phyloP scores from a whole-genome alignment of 2,329 filamentous ascomycete species.

The Niveomyces coronatus region DNA sequence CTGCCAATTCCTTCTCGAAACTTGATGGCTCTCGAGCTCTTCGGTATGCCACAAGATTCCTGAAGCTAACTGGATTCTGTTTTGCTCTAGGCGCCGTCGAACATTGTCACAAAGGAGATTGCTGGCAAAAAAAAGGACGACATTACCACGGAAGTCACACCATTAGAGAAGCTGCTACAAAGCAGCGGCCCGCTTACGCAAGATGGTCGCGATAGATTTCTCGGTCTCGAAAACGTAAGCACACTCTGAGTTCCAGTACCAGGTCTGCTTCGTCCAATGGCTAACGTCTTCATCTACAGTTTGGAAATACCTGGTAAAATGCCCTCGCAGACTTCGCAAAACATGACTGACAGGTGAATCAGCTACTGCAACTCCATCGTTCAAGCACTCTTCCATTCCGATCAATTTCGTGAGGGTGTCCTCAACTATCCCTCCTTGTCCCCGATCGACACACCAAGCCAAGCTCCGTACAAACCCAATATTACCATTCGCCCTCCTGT shows the following conservation, averaged over 20 bases:
- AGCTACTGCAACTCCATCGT: slow-evolving; percentile 99
- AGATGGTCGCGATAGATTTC: slow-evolving; percentile 96
- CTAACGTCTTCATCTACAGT: slow-evolving; percentile 46
- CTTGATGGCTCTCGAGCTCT: slow-evolving; percentile 26
- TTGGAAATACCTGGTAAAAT: slow-evolving; percentile 89
- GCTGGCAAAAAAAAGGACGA: slow-evolving; percentile 47
- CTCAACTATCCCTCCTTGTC: slow-evolving; percentile 76
- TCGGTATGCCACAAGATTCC: slow-evolving; percentile 31
- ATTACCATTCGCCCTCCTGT: slow-evolving; percentile 50
- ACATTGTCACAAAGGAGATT: slow-evolving; percentile 35
- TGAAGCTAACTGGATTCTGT: slow-evolving; percentile 11
- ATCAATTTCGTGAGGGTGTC: slow-evolving; percentile 86
- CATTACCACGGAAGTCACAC: slow-evolving; percentile 46
- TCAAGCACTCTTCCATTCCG: slow-evolving; percentile 93
- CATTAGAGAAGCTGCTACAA: slow-evolving; percentile 64
- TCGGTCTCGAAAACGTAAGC: slow-evolving; percentile 89
- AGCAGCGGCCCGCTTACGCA: slow-evolving; percentile 69
- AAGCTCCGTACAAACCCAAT: slow-evolving; percentile 43
- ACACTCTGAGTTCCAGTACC: slow-evolving; percentile 24
- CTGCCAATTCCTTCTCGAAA: neutral
- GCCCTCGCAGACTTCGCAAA: slow-evolving; percentile 10
- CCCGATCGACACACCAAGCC: slow-evolving; percentile 59
- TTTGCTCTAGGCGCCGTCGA: slow-evolving; percentile 36
- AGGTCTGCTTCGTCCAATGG: slow-evolving; percentile 11
- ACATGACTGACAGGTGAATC: no score